Conservation (phyloP, 805 yeast species). For the Lachancea sp. region DNA sequence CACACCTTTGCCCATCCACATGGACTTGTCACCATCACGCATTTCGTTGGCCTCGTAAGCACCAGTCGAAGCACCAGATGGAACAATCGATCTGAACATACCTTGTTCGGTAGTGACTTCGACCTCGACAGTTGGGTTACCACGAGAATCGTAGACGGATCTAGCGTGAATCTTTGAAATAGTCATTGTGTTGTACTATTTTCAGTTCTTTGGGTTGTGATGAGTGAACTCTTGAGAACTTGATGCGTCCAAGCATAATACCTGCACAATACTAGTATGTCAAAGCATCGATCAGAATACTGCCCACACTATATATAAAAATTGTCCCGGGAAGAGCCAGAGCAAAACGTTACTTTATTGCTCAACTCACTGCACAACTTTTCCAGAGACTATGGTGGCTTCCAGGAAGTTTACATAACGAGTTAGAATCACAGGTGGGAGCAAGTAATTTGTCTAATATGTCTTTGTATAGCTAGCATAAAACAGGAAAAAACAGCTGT, state of each 20-base stretch:
- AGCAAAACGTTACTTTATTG: no score
- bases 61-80: constrained; percentile 99
- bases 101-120: constrained; percentile 91
- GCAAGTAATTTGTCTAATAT: background rate
- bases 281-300: no score
- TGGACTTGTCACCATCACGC: constrained; percentile 95
- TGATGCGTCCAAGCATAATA: no score
- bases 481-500: no score
- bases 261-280: no score
- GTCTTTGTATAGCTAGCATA: no score
- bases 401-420: background rate
- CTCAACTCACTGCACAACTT: background rate
- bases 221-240: no score
- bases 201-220: constrained; percentile 20
- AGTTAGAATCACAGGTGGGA: no score
- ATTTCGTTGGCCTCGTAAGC: constrained; percentile 96
- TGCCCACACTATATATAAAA: background rate
- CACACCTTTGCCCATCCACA: constrained; percentile 99
- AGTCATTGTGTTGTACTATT: constrained; percentile 49
- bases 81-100: constrained; percentile 93
- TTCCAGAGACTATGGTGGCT: background rate
- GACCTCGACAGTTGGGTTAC: constrained; percentile 99
- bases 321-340: background rate
- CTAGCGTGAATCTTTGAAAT: constrained; percentile 85
- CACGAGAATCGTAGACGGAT: constrained; percentile 98